Percentiles rank a stretch among this genome's conserved stretches.
Evolutionary conservation across 352 stramenopile species (phyloP).

Genomic region (Phytopythium cucurbitacearum): DNA sequence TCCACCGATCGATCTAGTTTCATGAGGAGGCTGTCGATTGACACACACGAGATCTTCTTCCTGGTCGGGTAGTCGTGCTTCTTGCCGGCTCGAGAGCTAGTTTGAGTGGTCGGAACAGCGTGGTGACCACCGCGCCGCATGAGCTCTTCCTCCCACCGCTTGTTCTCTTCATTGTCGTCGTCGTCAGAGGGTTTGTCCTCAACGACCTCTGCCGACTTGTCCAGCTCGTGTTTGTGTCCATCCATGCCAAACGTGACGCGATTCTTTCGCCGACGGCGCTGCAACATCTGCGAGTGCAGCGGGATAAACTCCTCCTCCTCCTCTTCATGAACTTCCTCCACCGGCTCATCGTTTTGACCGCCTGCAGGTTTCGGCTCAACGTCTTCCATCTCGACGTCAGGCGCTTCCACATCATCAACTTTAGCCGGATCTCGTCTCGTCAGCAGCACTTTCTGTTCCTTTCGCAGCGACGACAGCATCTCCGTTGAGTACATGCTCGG

Average conservation of each 20-base stretch:
- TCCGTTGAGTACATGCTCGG: conserved; percentile 43
- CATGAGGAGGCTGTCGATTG: conserved; percentile 41
- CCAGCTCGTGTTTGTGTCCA: conserved; percentile 11
- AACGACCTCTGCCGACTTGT: conserved; percentile 38
- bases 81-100: conserved; percentile 5
- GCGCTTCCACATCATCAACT: conserved; percentile 2
- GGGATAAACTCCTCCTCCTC: conserved; percentile 66
- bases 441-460: conserved; percentile 68
- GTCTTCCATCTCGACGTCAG: conserved; percentile 16
- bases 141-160: conserved; percentile 70
- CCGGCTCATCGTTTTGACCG: conserved; percentile 9
- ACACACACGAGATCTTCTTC: conserved; percentile 37
- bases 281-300: conserved; percentile 38
- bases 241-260: conserved; percentile 65
- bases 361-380: conserved; percentile 18
- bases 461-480: conserved; percentile 47
- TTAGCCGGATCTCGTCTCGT: conserved; percentile 3
- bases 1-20: conserved; percentile 51
- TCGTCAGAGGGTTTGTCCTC: conserved; percentile 42
- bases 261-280: conserved; percentile 35
- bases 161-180: conserved; percentile 44
- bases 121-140: conserved; percentile 66
- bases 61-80: conserved; percentile 44
- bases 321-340: conserved; percentile 16
- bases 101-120: conserved; percentile 1